These are phyloP conservation scores for Omphalotus olearius DNA, from an alignment of 1,284 basidiomycete genomes.

Conservation along the genomic window DNA sequence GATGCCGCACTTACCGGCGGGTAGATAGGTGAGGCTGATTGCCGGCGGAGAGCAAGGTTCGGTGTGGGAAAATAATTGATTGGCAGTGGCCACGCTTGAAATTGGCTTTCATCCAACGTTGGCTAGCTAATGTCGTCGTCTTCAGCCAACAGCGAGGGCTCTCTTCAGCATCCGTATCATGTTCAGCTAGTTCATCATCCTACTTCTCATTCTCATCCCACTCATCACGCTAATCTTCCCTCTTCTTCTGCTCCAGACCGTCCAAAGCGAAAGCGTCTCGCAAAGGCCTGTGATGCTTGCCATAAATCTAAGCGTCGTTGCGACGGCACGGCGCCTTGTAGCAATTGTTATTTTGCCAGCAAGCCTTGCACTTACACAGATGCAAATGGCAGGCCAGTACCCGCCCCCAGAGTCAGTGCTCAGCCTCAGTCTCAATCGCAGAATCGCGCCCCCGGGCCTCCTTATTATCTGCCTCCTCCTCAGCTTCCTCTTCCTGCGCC, in stretches of 20 bases:
- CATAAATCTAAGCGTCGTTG: conserved; percentile 80
- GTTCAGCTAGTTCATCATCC: background rate
- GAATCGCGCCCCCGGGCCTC: background rate
- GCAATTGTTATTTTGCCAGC: conserved; percentile 79
- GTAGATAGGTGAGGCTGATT: no score
- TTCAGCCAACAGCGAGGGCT: no score
- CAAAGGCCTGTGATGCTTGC: conserved; percentile 81
- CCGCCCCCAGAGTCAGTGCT: conserved; percentile 47
- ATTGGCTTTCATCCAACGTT: no score
- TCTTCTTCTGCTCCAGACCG: conserved; percentile 32
- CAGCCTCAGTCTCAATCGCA: background rate
- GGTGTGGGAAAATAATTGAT: no score
- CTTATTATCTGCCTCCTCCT: conserved; percentile 6
- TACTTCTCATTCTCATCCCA: background rate
- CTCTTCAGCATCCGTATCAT: no score
- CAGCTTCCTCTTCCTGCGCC: background rate
- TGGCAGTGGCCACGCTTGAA: no score
- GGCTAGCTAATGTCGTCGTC: no score
- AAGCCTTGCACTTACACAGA: conserved; percentile 80
- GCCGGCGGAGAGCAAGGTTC: no score
- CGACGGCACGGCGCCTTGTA: conserved; percentile 80
- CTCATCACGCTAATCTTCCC: background rate
- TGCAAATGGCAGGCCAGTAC: conserved; percentile 69
- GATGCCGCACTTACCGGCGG: no score
- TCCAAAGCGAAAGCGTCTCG: conserved; percentile 61